Evolutionary conservation across 306 rosid genomes (phyloP), one percentile per base, ranked within the genome.

Genomic region (Mimosa pudica): DNA sequence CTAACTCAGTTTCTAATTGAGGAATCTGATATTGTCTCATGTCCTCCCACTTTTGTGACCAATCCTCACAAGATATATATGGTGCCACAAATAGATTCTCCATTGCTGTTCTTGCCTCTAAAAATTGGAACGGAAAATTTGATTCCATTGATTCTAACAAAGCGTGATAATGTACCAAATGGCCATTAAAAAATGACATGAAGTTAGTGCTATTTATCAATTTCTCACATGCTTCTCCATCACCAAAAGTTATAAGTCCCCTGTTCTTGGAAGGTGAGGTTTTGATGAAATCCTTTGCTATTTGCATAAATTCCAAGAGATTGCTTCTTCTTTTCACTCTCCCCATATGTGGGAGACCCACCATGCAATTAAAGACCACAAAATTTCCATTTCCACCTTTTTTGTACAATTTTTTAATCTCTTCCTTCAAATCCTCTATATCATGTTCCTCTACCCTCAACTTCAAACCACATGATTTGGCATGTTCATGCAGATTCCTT

Each of bases 51-150:
- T 80, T 82, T 30, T 77, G 69, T 8, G 84, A 66, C 92, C 90
- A 89, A 79, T 58, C 80, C 9, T 64, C 80, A 65, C 87, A 81
- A 24, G 91, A 89, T 4, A 90, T 44, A 30, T 32, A 70, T 20
- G 93, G 97, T 13, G 82, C 86, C 71, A 92, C 79, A 75, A 92
- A 90, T 10, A 82, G 38, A 49, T 74, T 63, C 62, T 90, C 93
- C 75, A 91, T 84, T 5, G 80, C 83, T 70, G 74, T 72, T 73
- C 89, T 89, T 60, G 94, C 94, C 71, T 88, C 92, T 77, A 78
- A 71, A 10, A 88, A 85, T 51, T 38, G 68, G 7, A 0, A 45
- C 14, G 90, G 81, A 38, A 91, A 88, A 35, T 32, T 83, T 4
- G 83, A 76, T 55, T 86, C 94, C 8, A 82, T 71, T 12, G 94